Conservation (phyloP, 345 rosid genomes). For the Acer saccharum region DNA sequence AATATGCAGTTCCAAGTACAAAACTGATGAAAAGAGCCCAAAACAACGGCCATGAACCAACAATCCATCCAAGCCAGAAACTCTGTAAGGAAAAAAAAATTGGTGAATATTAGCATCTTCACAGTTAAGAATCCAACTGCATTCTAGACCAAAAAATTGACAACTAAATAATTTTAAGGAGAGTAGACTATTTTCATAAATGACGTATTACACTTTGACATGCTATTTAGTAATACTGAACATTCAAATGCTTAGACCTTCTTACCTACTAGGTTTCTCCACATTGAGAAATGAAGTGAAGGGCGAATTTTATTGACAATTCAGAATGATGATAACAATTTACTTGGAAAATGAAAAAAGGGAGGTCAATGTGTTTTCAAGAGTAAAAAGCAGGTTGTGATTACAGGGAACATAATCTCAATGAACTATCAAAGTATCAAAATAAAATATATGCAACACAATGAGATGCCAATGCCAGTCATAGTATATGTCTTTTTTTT, state of each 20-base stretch:
- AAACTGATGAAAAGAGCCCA: constrained; percentile 96
- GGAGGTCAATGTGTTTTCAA: background rate
- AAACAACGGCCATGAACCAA: constrained; percentile 92
- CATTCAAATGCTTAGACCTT: background rate
- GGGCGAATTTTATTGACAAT: background rate
- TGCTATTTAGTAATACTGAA: background rate
- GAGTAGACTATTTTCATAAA: background rate
- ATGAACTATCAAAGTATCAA: background rate
- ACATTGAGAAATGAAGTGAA: background rate
- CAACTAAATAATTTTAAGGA: background rate
- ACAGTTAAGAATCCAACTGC: constrained; percentile 14
- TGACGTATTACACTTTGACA: background rate
- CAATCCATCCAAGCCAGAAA: constrained; percentile 88
- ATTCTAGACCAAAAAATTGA: background rate
- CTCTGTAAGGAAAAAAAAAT: constrained; percentile 51
- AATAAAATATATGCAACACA: background rate
- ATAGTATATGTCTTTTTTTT: background rate
- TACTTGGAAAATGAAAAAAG: too few species aligned
- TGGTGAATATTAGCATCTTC: background rate
- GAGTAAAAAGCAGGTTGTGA: background rate
- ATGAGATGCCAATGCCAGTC: background rate
- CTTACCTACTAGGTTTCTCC: background rate
- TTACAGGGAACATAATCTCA: background rate
- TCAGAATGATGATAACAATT: background rate
- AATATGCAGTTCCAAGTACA: constrained; percentile 92